phyloP scores from a whole-genome alignment of 2,329 filamentous ascomycete genomes.

The Madurella mycetomatis region DNA sequence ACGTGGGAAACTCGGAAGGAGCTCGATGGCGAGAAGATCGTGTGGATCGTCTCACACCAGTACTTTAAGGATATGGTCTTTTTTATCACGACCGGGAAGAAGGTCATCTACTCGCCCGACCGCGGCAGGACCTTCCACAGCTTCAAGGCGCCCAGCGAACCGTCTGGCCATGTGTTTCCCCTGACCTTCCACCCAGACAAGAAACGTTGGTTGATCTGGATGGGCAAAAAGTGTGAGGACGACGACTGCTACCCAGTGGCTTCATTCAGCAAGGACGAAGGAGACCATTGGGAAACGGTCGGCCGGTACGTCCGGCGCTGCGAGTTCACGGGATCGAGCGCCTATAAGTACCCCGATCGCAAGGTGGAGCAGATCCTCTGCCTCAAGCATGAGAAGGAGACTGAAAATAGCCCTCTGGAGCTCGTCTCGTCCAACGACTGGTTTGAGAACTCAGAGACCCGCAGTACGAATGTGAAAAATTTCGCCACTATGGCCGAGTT shows the following conservation, averaged over 20 bases:
- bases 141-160: slow-evolving; percentile 65
- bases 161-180: slow-evolving; percentile 36
- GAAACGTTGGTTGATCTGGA: slow-evolving; percentile 90
- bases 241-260: slow-evolving; percentile 67
- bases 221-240: slow-evolving; percentile 65
- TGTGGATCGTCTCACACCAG: slow-evolving; percentile 68
- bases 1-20: slow-evolving; percentile 63
- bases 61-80: slow-evolving; percentile 83
- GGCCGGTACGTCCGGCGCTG: slow-evolving; percentile 73
- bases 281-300: slow-evolving; percentile 72
- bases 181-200: slow-evolving; percentile 79
- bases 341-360: slow-evolving; percentile 46
- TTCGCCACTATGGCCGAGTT: slow-evolving; percentile 97
- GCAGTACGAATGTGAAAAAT: slow-evolving; percentile 68
- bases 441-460: slow-evolving; percentile 60
- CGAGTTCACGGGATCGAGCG: slow-evolving; percentile 71
- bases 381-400: slow-evolving; percentile 58
- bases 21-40: slow-evolving; percentile 65
- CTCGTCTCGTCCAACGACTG: slow-evolving; percentile 76
- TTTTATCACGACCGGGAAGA: slow-evolving; percentile 65
- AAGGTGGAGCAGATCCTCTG: slow-evolving; percentile 56
- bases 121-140: slow-evolving; percentile 68
- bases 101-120: slow-evolving; percentile 77
- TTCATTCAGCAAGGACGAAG: slow-evolving; percentile 73
- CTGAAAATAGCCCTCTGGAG: slow-evolving; percentile 58